Conservation (phyloP, 352 stramenopile species). For the Globisporangium canariense region DNA sequence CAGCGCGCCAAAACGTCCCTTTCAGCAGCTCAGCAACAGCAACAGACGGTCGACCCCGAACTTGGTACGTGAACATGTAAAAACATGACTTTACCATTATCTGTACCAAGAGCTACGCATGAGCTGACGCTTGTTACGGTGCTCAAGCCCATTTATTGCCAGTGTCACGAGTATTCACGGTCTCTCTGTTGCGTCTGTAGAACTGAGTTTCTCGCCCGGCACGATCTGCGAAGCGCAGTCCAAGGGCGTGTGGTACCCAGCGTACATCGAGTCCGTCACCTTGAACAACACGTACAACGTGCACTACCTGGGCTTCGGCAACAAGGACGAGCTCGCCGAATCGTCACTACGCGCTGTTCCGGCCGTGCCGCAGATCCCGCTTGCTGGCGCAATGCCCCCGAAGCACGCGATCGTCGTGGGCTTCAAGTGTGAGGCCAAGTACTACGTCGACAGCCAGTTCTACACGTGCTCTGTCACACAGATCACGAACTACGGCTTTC, state of each 20-base stretch:
- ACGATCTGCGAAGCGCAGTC: constrained; percentile 55
- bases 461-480: constrained; percentile 71
- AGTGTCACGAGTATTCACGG: not conserved
- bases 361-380: constrained; percentile 20
- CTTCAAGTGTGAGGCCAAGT: constrained; percentile 71
- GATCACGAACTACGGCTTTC: constrained; percentile 68
- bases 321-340: constrained; percentile 43
- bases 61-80: constrained; percentile 1
- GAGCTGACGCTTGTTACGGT: not conserved
- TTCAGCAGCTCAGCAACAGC: not conserved
- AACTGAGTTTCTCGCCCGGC: constrained; percentile 41
- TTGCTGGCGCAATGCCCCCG: constrained; percentile 26
- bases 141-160: not conserved
- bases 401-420: constrained; percentile 46
- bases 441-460: constrained; percentile 74
- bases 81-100: not conserved
- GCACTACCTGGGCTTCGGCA: constrained; percentile 71
- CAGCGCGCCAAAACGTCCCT: not conserved
- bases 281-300: constrained; percentile 61
- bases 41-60: not conserved
- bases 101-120: not conserved
- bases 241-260: constrained; percentile 71
- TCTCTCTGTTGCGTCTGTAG: constrained; percentile 15
- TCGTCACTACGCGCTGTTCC: constrained; percentile 40
- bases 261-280: constrained; percentile 52